These are phyloP conservation scores for Aspergillus awamori DNA, from an alignment of 2,329 filamentous ascomycete genomes.

Conservation along the genomic window DNA sequence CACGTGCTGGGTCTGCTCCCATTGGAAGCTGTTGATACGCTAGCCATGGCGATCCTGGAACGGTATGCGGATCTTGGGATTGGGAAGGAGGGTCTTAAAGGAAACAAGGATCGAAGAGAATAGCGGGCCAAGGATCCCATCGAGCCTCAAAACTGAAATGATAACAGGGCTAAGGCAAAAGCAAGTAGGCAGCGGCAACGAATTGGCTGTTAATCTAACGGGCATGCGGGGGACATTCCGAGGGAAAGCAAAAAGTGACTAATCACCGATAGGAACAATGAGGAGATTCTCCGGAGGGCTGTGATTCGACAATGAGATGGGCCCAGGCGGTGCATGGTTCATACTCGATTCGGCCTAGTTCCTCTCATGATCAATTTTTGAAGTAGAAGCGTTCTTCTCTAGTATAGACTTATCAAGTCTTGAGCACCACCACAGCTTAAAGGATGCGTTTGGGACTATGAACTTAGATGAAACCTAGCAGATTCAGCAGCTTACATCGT, in stretches of 20 bases:
- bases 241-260: background rate
- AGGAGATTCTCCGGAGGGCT: background rate
- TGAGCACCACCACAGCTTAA: too few relatives aligned
- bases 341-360: too few relatives aligned
- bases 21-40: slow-evolving; percentile 20
- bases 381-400: too few relatives aligned
- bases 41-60: slow-evolving; percentile 26
- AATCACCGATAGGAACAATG: background rate
- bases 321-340: too few relatives aligned
- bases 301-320: too few relatives aligned
- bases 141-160: background rate
- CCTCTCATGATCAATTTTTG: too few relatives aligned
- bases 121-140: slow-evolving; percentile 20
- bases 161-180: background rate
- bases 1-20: slow-evolving; percentile 35
- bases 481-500: too few relatives aligned
- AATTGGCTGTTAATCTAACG: background rate
- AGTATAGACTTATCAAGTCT: too few relatives aligned
- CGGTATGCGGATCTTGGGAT: slow-evolving; percentile 10
- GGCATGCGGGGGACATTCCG: slow-evolving; percentile 2
- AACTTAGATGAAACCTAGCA: too few relatives aligned
- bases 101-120: slow-evolving; percentile 16
- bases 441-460: too few relatives aligned
- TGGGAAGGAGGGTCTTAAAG: slow-evolving; percentile 9
- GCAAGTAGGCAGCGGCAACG: background rate